These are phyloP conservation scores for Pachysandra terminalis DNA, from an alignment of 164 flowering plant species.

Conservation along the genomic window DNA sequence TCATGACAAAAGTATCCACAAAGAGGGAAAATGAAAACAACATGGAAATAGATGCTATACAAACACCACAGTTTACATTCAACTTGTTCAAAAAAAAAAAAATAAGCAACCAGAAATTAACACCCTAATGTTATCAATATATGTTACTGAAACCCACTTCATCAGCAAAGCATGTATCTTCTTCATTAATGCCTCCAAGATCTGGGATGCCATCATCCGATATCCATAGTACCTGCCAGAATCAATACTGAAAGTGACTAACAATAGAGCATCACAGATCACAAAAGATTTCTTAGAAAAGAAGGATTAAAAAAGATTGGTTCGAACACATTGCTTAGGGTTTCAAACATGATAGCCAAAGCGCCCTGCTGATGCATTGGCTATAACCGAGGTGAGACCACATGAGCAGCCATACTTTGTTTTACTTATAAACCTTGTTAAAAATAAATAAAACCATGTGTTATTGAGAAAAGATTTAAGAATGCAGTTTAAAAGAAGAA, in stretches of 20 bases:
- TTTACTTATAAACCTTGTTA: too few relatives aligned
- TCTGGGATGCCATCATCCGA: slow-evolving; percentile 96
- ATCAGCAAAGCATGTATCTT: slow-evolving; percentile 76
- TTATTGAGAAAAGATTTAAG: too few relatives aligned
- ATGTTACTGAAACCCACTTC: slow-evolving; percentile 52
- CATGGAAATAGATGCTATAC: too few relatives aligned
- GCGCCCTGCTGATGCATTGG: neutral
- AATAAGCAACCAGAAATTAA: slow-evolving; percentile 1
- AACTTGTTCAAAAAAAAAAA: neutral
- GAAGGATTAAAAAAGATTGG: too few relatives aligned
- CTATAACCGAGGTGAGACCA: neutral
- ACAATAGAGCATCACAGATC: too few relatives aligned
- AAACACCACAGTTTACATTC: neutral
- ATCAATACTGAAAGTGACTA: slow-evolving; percentile 2
- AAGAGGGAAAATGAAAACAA: neutral
- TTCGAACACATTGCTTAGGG: too few relatives aligned
- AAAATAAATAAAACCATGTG: too few relatives aligned
- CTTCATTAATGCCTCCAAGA: slow-evolving; percentile 77
- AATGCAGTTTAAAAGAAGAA: too few relatives aligned
- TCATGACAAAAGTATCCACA: neutral
- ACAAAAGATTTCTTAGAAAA: too few relatives aligned
- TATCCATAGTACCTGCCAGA: slow-evolving; percentile 78
- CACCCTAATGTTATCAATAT: neutral
- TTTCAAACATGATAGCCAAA: neutral
- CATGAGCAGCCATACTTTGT: too few relatives aligned